Base-by-base conservation (phyloP, 2,329 filamentous ascomycete species). In the Cyphellophora europaea region DNA sequence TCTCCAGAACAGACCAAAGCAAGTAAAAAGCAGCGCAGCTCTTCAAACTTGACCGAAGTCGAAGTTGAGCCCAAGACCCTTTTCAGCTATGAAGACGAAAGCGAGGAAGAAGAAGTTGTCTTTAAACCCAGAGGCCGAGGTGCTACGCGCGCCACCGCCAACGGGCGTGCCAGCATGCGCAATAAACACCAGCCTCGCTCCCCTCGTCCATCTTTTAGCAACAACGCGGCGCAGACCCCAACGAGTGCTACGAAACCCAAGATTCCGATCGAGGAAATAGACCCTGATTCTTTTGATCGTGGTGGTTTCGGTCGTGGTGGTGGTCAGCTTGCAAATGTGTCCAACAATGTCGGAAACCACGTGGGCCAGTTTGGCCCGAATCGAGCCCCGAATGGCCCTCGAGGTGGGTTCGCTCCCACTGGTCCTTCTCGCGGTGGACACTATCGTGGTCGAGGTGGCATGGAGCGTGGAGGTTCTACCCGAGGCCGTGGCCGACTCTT, bases 241-340 rank as follows among this genome's bases (percentile, higher is more conserved):
- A 28, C 31, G 13, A 38, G 31, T 17, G 36, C 39, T 6, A 21
- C 25, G 19, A 48, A 48, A 30, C 47, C 47, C 12, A 62, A 65
- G 41, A 56, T 66, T 11, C 63, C 63, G 1, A 61, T 62, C 3
- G 53, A 61, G 35, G 63, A 64, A 8, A 67, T 67, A 29, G 63
- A 67, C 34, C 63, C 63, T 1, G 56, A 67, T 45, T 67, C 63
- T 2, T 67, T 67, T 43, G 66, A 59, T 42, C 61, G 63, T 12
- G 49, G 49, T 11, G 44, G 43, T 32, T 51, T 49, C 36, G 47
- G 41, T 5, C 47, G 49, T 14, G 43, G 47, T 17, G 47, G 42
- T 29, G 44, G 37, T 30, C 45, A 44, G n/a, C 44, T 48, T 13
- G 45, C 43, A 17, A 48, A 47, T 17, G 42, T 42, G 12, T 38